Conservation (phyloP, 345 rosid genomes). For the Camelina hispida region DNA sequence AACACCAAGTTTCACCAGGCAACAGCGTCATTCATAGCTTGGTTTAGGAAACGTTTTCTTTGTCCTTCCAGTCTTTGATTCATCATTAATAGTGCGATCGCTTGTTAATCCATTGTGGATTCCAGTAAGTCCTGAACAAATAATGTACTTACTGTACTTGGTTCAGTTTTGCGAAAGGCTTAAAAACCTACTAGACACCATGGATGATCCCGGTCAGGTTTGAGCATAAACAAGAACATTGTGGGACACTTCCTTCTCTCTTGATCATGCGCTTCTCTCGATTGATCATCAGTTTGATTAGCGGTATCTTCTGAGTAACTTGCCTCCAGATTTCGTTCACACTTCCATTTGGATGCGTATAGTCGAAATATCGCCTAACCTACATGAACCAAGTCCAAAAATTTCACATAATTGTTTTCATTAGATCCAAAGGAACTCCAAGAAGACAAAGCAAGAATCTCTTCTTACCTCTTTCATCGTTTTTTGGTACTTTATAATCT, state of each 20-base stretch:
- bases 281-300: slow-evolving; percentile 72
- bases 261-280: slow-evolving; percentile 73
- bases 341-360: slow-evolving; percentile 60
- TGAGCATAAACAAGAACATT: slow-evolving; percentile 71
- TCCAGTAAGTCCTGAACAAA: too few relatives aligned
- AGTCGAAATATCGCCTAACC: slow-evolving; percentile 72
- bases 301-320: slow-evolving; percentile 72
- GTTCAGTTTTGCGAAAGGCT: too few relatives aligned
- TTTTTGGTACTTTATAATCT: slow-evolving; percentile 74
- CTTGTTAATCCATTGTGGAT: too few relatives aligned
- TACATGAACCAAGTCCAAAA: slow-evolving; percentile 30
- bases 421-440: neutral
- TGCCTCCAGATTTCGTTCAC: slow-evolving; percentile 88
- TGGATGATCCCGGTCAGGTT: slow-evolving; percentile 52
- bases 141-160: too few relatives aligned
- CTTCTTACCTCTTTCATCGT: slow-evolving; percentile 63
- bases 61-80: neutral
- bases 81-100: too few relatives aligned
- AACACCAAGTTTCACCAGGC: too few relatives aligned
- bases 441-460: neutral
- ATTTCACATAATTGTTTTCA: neutral
- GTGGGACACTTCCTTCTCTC: slow-evolving; percentile 51
- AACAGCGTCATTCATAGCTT: too few relatives aligned
- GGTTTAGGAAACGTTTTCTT: too few relatives aligned
- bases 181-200: neutral